Base-by-base conservation (phyloP, 805 yeast species). In the Brettanomyces sp. region DNA sequence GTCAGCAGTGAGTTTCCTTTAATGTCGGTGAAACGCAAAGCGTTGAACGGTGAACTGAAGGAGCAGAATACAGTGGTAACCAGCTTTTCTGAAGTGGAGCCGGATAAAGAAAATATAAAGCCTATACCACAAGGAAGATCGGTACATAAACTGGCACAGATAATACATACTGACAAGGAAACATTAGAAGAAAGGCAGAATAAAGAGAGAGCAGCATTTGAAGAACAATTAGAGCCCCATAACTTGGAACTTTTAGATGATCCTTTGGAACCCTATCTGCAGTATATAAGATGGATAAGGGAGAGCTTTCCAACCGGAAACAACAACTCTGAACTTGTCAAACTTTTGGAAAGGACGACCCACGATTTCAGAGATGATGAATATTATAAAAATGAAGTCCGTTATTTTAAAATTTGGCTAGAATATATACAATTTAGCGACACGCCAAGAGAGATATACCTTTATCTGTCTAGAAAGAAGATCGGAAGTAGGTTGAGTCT, bases 341-440 rank as follows among this genome's bases (percentile, higher is more conserved):
- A 63, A 13, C 58, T 85, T 9, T 66, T 90, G 33, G 95, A 87
- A 57, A 66, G 82, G 41, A 83, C 93, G 53, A 81, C 95, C 0
- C 73, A 79, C 36, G 71, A 70, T 49, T 85, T 87, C 57, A 70
- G 80, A 54, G 85, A 83, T 52, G 74, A 73, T 32, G 64, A 64
- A 0, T 79, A 77, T 49, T 91, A 89, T 60, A 81, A 79, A 48
- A 83, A 90, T 59, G 97, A 91, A 59, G 79, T 91, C 1, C 65
- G 97, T 42, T 89, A 85, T 57, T 62, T 91, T 43, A 74, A 72
- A 50, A 72, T 89, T 2, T 91, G 99, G 97, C 62, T 90, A 36
- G 80, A 79, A 52, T 89, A 87, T 59, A 77, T 85, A 7, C 74
- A 72, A 23, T 80, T 74, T 56, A 74, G 84, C 1, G 86, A 82